Evolutionary conservation across 2,329 filamentous ascomycete genomes (phyloP), one percentile per base, ranked within the genome.

Genomic region (Biscogniauxia mediterranea): DNA sequence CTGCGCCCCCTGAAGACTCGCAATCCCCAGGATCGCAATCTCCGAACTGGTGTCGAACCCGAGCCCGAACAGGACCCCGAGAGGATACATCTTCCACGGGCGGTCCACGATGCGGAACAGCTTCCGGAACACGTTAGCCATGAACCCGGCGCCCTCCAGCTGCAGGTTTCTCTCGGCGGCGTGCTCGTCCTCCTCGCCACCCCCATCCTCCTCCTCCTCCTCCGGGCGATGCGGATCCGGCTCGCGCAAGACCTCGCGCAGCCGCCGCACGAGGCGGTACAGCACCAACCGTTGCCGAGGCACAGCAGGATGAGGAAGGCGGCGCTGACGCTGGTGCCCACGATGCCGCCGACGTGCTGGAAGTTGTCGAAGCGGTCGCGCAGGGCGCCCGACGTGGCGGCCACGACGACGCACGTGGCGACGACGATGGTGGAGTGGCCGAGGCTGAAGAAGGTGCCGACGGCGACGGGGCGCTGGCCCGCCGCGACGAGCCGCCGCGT

Each of bases 1-100:
- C 63, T 90, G 83, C 0, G 92, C 88, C 0, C 90, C 93, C 70
- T 97, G 90, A 1, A 99, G 87, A 28, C 90, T 93, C 0, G 92
- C 90, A 65, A 98, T 96, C 0, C 94, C 95, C 0, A 99, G 78
- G 7, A 99, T 83, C 0, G 95, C 94, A 70, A 98, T 91, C 75
- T 99, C 94, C 7, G 92, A 96, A 50, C 91, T 96, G 0, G 95
- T 98, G 73, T 98, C 95, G 73, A 99, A 98, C 0, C 94, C 95
- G 0, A 98, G 81, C 0, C 94, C 95, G 70, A 94, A 98, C 4
- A 98, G 79, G 0, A 98, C 83, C 0, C 94, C 94, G 0, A 73
- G 65, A 7, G 71, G 71, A 56, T 73, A 73, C 71, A 73, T 73
- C 66, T 98, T 98, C 94, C 94, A 98, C 0, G 91, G 90, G 5